Conservation (phyloP, 495 filamentous ascomycete genomes). For the Penicillium desertorum region DNA sequence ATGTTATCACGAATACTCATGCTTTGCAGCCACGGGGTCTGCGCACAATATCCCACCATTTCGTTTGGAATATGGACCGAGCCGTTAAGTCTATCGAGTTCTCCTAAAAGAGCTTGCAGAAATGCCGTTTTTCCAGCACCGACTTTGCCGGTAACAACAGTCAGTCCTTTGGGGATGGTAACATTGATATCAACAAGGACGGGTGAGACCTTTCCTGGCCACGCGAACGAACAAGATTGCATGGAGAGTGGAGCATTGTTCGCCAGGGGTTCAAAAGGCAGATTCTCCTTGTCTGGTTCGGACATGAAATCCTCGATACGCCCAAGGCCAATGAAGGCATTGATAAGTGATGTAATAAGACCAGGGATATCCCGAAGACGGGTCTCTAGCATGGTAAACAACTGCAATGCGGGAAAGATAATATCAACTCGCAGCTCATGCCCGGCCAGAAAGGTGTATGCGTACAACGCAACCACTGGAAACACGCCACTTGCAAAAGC, state of each 20-base stretch:
- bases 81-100: constrained; percentile 67
- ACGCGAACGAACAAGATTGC: constrained; percentile 67
- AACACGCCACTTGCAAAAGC: constrained; percentile 65
- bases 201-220: constrained; percentile 62
- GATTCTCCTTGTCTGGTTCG: constrained; percentile 70
- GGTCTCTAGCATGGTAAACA: constrained; percentile 70
- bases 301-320: constrained; percentile 81
- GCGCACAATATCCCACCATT: constrained; percentile 77
- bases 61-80: constrained; percentile 59
- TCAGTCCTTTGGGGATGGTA: constrained; percentile 62
- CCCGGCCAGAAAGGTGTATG: constrained; percentile 68
- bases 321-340: constrained; percentile 71
- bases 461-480: constrained; percentile 74
- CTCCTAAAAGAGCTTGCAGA: constrained; percentile 74
- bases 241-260: constrained; percentile 47
- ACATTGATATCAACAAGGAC: constrained; percentile 65
- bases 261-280: constrained; percentile 32
- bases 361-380: constrained; percentile 68
- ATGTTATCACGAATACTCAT: constrained; percentile 89
- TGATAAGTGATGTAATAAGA: constrained; percentile 68
- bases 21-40: constrained; percentile 87
- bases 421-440: constrained; percentile 68
- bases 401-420: constrained; percentile 77
- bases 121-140: constrained; percentile 80
- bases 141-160: constrained; percentile 68